A percentile compares a stretch with the other conserved stretches of the same genome.
phyloP scores from a whole-genome alignment of 805 yeast species.

The Kodamaea sagamina region DNA sequence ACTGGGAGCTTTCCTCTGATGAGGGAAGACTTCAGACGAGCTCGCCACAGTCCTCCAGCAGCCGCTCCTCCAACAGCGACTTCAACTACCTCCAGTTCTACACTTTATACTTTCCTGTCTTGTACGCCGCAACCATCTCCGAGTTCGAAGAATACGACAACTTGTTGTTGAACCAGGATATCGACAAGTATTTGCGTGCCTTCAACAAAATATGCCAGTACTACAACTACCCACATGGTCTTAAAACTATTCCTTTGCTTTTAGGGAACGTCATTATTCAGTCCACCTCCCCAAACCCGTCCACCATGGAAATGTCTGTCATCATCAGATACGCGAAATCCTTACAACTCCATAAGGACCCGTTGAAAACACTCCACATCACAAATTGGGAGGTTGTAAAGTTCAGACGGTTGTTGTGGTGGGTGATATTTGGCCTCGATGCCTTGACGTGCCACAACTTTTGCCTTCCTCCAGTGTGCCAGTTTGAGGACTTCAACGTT shows the following conservation, averaged over 20 bases:
- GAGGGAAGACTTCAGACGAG: slow-evolving; percentile 13
- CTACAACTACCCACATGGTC: slow-evolving; percentile 49
- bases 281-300: slow-evolving; percentile 57
- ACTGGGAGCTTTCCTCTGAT: slow-evolving; percentile 41
- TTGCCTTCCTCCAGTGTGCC: slow-evolving; percentile 55
- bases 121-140: slow-evolving; percentile 60
- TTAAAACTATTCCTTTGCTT: slow-evolving; percentile 43
- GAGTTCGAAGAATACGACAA: slow-evolving; percentile 60
- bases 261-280: slow-evolving; percentile 52
- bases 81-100: slow-evolving; percentile 48
- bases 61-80: slow-evolving; percentile 11
- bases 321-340: slow-evolving; percentile 58
- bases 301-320: slow-evolving; percentile 55
- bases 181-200: slow-evolving; percentile 51
- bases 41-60: slow-evolving; percentile 3
- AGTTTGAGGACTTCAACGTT: slow-evolving; percentile 56
- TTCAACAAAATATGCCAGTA: slow-evolving; percentile 52
- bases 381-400: slow-evolving; percentile 51
- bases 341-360: slow-evolving; percentile 60
- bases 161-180: slow-evolving; percentile 46
- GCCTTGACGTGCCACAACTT: slow-evolving; percentile 57
- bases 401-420: slow-evolving; percentile 61
- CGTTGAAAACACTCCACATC: slow-evolving; percentile 52
- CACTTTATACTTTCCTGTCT: slow-evolving; percentile 51
- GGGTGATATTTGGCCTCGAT: slow-evolving; percentile 65